Conservation (phyloP, 345 rosid genomes). For the Aquilaria malaccensis region DNA sequence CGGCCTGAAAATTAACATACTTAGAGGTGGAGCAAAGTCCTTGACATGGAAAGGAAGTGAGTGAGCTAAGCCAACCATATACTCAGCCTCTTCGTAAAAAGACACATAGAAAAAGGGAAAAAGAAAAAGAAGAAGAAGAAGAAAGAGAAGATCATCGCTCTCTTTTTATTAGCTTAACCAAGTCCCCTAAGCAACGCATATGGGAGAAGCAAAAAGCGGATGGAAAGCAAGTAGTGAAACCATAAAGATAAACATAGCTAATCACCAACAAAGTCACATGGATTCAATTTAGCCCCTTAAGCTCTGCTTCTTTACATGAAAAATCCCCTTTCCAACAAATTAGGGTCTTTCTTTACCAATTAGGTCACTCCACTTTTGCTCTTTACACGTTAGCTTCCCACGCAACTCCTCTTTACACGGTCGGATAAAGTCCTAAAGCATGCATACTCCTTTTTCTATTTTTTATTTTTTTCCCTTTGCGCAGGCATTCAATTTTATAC, state of each 20-base stretch:
- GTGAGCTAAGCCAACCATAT: no score
- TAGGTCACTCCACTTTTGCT: conserved; percentile 2
- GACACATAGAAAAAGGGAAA: background rate
- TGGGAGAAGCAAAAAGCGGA: conserved; percentile 14
- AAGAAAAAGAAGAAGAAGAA: background rate
- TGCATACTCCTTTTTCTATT: background rate
- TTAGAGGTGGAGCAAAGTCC: no score
- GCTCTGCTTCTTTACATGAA: no score
- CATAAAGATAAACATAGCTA: no score
- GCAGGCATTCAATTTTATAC: no score
- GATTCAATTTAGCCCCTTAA: no score
- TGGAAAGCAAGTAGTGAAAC: no score
- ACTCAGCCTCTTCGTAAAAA: no score
- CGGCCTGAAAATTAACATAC: no score
- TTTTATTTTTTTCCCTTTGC: background rate
- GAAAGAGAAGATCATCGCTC: background rate
- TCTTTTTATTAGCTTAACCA: no score
- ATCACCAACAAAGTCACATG: no score
- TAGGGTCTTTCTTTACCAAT: background rate
- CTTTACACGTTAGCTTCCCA: conserved; percentile 32
- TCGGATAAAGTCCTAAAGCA: conserved; percentile 10
- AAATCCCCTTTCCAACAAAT: no score
- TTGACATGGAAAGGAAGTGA: background rate
- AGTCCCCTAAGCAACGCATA: conserved; percentile 14
- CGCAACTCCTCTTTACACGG: conserved; percentile 14